Base-by-base conservation (phyloP, 1,139 yeast species). In the Yamadazyma aaseri region DNA sequence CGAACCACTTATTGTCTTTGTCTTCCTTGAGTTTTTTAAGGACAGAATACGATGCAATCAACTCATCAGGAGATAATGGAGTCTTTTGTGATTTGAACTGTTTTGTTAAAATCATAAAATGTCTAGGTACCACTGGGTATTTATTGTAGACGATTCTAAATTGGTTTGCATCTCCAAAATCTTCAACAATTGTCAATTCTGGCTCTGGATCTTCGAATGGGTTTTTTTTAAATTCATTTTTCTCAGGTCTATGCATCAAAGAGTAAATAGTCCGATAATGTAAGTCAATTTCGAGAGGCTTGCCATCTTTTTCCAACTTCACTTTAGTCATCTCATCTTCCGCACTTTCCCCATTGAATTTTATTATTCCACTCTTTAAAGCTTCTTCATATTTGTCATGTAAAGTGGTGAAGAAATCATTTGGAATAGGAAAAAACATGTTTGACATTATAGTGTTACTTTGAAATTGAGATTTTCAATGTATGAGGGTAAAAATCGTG, bases 171-270 rank as follows among this genome's bases (percentile, higher is more conserved):
- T 51, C 51, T 2, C 78, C 79, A 45, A 69, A 73, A 31, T 71
- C 65, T 6, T 73, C 73, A 23, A 76, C 50, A 3, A 92, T 72
- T 0, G 90, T 76, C 33, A 90, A 63, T 42, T 77, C 82, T 4
- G 86, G 85, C 45, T 86, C 96, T 0, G 95, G 94, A 11, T 78
- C 74, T 32, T 74, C 73, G 63, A 92, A 92, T 1, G 97, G 97
- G 50, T 87, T 80, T 33, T 56, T 51, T 13, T 63, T 63, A 6
- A 53, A 42, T 35, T 60, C 47, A 17, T 71, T 65, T 28, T 56
- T 49, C 32, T 75, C 79, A 10, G 92, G 89, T 49, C 86, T 78
- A 40, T 71, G 65, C 38, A 65, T 66, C 39, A 84, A 63, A 7
- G 80, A 60, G 26, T 56, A 48, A 26, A 68, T 51, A 17, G 58